phyloP scores from a whole-genome alignment of 2,329 filamentous ascomycete species.

The Nannizziopsis barbatae region DNA sequence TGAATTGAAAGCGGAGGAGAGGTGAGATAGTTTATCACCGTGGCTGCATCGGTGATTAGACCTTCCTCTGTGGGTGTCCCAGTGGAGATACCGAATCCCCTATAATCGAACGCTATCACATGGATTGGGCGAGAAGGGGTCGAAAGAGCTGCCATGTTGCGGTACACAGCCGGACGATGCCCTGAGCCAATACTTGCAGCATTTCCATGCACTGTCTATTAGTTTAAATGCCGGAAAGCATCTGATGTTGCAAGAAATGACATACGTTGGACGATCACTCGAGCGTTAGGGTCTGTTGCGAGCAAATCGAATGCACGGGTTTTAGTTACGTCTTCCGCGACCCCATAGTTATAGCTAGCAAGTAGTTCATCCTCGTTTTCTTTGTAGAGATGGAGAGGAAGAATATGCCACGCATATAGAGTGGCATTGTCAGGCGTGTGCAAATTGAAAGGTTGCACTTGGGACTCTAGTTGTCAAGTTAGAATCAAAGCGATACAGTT shows the following conservation, averaged over 20 bases:
- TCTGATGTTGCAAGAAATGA: not conserved
- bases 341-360: constrained; percentile 44
- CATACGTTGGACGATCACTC: constrained; percentile 46
- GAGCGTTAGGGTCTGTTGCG: constrained; percentile 39
- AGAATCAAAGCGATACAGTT: not conserved
- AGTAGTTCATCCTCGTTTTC: constrained; percentile 56
- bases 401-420: constrained; percentile 81
- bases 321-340: constrained; percentile 35
- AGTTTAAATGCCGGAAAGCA: not conserved
- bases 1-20: constrained; percentile 52
- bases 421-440: constrained; percentile 62
- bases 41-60: constrained; percentile 64
- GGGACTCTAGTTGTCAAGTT: constrained; percentile 43
- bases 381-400: constrained; percentile 66
- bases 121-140: constrained; percentile 54
- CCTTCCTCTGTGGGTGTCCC: constrained; percentile 72
- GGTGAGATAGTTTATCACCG: constrained; percentile 56
- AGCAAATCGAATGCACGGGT: constrained; percentile 43
- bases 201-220: constrained; percentile 47
- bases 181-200: constrained; percentile 75
- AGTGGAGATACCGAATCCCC: constrained; percentile 71
- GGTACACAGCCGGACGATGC: constrained; percentile 65
- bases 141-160: constrained; percentile 60
- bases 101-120: constrained; percentile 80
- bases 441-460: constrained; percentile 77